Percentiles rank a stretch among this genome's conserved stretches.
Conservation (phyloP, 768 basidiomycete genomes). For the Mycena vitilis region DNA sequence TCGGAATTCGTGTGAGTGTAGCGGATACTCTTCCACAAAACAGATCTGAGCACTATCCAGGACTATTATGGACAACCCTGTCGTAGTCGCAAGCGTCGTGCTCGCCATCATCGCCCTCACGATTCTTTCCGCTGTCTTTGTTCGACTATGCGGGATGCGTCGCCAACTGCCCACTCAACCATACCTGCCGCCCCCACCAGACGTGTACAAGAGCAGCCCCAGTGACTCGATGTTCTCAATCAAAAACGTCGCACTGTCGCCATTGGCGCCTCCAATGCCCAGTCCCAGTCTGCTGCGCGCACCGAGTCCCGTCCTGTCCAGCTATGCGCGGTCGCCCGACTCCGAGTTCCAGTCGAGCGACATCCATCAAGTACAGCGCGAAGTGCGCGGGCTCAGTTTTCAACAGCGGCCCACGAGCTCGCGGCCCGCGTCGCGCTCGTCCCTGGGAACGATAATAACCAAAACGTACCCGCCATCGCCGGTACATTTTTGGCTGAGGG, state of each 20-base stretch:
- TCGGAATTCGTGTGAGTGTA: conserved; percentile 15
- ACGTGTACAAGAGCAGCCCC: neutral
- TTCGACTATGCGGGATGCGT: neutral
- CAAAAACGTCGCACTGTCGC: conserved; percentile 5
- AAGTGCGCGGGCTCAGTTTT: conserved; percentile 13
- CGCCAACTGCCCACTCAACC: neutral
- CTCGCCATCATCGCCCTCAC: conserved; percentile 15
- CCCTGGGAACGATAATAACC: conserved; percentile 14
- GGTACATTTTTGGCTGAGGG: neutral
- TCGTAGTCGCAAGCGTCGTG: conserved; percentile 14
- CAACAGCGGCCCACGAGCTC: neutral
- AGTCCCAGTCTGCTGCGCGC: neutral
- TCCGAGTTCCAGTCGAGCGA: conserved; percentile 5
- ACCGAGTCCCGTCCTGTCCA: conserved; percentile 3
- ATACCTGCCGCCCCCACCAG: neutral
- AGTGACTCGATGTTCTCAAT: conserved; percentile 5
- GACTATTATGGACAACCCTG: neutral
- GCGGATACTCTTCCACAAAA: neutral
- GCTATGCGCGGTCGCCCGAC: neutral
- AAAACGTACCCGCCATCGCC: neutral
- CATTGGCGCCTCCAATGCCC: neutral
- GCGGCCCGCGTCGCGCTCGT: conserved; percentile 19
- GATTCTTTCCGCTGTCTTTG: conserved; percentile 1
- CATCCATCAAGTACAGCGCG: conserved; percentile 16
- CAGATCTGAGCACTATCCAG: neutral